Evolutionary conservation across 208 protist genomes (phyloP), one percentile per base, ranked within the genome.

Genomic region (Balamuthia mandrillaris): DNA sequence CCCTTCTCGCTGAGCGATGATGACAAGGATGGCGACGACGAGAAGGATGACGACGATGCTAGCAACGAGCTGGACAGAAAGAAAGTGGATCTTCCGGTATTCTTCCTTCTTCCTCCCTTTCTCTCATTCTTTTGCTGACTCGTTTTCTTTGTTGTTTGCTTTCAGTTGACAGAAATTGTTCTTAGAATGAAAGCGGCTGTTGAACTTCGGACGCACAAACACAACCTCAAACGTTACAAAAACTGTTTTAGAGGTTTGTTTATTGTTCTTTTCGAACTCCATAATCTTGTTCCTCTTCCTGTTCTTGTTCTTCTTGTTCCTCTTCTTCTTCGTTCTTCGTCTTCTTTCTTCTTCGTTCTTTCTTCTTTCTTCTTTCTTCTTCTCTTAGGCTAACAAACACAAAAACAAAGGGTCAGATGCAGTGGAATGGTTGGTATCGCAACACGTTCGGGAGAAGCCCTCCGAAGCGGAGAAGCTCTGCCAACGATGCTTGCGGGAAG

Each of bases 171-270:
- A 39, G 33, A 61, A 21, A 10, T 83, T 4, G 75, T 49, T 2
- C 29, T 51, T 24, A 42, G 52, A n/a, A 83, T 83, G 52, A 7
- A 31, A 10, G 51, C 47, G 75, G 75, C 37, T 1, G 3, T 83
- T 10, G 75, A 83, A 18, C 35, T 37, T 9, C 61, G 49, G 56
- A 54, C 31, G 3, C 75, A 83, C 35, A 83, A 83, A 24, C 54
- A 83, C 39, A 83, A 83, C 45, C 75, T 83, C 75, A 83, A 83
- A 37, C 75, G 75, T 33, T 83, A 47, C 75, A 54, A 83, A 33
- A 83, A 83, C 56, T 83, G 75, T 27, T 83, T 83, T 37, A 41
- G 31, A 31, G 75, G 75, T 83, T 56, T 18, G 49, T 56, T 56
- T 56, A 56, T 56, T 56, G n/a, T 56, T 56, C 49, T 56, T 56